These are phyloP conservation scores for Suhomyces coccinellae DNA, from an alignment of 1,139 yeast species.

Conservation along the genomic window DNA sequence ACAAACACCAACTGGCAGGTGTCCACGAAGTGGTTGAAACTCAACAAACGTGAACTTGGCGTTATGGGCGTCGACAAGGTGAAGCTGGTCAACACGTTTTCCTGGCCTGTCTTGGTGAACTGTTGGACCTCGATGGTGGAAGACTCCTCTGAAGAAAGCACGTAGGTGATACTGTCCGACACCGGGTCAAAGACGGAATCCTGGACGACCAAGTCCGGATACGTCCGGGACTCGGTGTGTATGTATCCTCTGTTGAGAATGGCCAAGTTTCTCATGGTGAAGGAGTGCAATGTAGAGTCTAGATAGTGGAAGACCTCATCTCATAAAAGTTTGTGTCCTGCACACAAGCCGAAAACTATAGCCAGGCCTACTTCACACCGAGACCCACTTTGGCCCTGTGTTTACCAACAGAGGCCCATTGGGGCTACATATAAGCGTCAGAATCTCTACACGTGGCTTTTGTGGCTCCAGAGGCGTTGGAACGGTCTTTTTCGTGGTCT, in stretches of 20 bases:
- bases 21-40: slow-evolving; percentile 68
- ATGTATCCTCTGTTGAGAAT: slow-evolving; percentile 59
- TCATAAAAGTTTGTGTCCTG: slow-evolving; percentile 11
- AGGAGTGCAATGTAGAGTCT: neutral
- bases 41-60: slow-evolving; percentile 33
- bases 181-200: slow-evolving; percentile 74
- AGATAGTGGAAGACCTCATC: slow-evolving; percentile 9
- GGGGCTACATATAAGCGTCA: too few relatives aligned
- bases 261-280: slow-evolving; percentile 56
- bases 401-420: too few relatives aligned
- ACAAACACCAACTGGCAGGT: slow-evolving; percentile 60
- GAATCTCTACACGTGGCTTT: too few relatives aligned
- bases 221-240: slow-evolving; percentile 48
- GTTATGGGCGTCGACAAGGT: slow-evolving; percentile 36
- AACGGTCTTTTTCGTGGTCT: too few relatives aligned
- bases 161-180: slow-evolving; percentile 70
- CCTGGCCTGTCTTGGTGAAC: slow-evolving; percentile 58
- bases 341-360: neutral
- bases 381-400: too few relatives aligned
- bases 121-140: slow-evolving; percentile 53
- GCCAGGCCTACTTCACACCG: too few relatives aligned
- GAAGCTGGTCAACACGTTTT: slow-evolving; percentile 56
- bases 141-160: slow-evolving; percentile 60
- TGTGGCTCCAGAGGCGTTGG: too few relatives aligned
- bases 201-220: slow-evolving; percentile 61